These are phyloP conservation scores for Didymella pomorum DNA, from an alignment of 2,329 filamentous ascomycete species.

Conservation along the genomic window DNA sequence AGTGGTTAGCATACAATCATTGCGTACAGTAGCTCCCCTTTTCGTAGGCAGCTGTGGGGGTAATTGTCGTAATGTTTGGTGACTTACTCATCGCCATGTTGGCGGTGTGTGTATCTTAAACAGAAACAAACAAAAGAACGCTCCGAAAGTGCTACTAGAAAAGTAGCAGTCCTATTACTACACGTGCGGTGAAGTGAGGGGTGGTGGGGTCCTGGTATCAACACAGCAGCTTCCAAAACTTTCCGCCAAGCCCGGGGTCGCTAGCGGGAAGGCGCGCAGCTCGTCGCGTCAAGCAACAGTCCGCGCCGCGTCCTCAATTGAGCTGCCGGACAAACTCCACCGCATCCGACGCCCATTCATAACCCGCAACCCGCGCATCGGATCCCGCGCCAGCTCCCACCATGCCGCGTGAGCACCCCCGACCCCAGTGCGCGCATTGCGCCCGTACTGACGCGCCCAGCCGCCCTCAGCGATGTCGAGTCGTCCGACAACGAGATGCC, in stretches of 20 bases:
- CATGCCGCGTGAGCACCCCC: slow-evolving; percentile 49
- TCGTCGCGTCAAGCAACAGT: slow-evolving; percentile 9
- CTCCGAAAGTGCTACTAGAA: not conserved
- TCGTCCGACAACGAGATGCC: slow-evolving; percentile 46
- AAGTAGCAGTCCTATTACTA: too few species aligned
- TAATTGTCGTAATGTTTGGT: not conserved
- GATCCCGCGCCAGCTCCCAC: slow-evolving; percentile 24
- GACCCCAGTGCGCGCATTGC: slow-evolving; percentile 8
- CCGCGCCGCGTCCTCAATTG: not conserved
- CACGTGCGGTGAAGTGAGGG: slow-evolving; percentile 24
- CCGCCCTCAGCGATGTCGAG: slow-evolving; percentile 53
- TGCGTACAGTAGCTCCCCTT: too few species aligned
- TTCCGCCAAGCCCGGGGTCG: slow-evolving; percentile 26
- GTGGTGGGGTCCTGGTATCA: slow-evolving; percentile 38
- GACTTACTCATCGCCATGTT: slow-evolving; percentile 54
- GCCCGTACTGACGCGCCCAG: slow-evolving; percentile 39
- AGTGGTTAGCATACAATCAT: slow-evolving; percentile 32
- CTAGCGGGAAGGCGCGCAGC: slow-evolving; percentile 5
- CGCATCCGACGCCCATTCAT: not conserved
- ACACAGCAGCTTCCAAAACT: slow-evolving; percentile 38
- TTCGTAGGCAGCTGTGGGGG: too few species aligned
- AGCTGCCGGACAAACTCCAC: not conserved
- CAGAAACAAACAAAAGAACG: slow-evolving; percentile 13
- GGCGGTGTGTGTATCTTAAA: slow-evolving; percentile 12
- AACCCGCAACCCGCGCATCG: not conserved